phyloP scores from a whole-genome alignment of 164 flowering plant species.

The Vitis labrusca region DNA sequence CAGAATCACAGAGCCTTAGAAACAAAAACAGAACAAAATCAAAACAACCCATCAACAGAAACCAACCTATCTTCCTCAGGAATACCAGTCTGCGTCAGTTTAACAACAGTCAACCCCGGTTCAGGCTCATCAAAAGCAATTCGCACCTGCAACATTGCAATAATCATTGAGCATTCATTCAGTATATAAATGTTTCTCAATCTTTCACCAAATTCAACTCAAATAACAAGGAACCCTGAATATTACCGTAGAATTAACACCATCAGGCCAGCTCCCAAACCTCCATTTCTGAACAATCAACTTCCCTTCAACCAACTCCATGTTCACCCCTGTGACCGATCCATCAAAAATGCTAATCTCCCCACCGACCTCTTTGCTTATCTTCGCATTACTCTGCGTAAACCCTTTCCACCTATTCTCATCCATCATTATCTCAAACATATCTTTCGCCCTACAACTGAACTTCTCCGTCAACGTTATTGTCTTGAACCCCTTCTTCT shows the following conservation, averaged over 20 bases:
- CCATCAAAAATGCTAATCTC: constrained; percentile 89
- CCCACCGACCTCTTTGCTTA: constrained; percentile 89
- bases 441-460: constrained; percentile 72
- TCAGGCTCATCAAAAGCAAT: constrained; percentile 77
- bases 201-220: background rate
- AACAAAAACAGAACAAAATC: background rate
- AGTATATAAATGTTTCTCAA: background rate
- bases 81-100: constrained; percentile 62
- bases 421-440: constrained; percentile 97
- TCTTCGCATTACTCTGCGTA: constrained; percentile 95
- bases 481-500: constrained; percentile 81
- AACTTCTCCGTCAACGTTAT: constrained; percentile 83
- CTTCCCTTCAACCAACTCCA: constrained; percentile 88
- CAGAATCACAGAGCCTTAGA: background rate
- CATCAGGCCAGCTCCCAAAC: constrained; percentile 95
- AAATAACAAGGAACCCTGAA: background rate
- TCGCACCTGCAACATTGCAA: constrained; percentile 51
- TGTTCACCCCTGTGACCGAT: constrained; percentile 72
- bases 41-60: constrained; percentile 4
- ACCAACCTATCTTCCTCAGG: constrained; percentile 93
- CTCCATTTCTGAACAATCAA: constrained; percentile 94
- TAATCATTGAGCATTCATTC: background rate
- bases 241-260: constrained; percentile 69
- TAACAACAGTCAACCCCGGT: constrained; percentile 64
- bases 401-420: constrained; percentile 99